Percentiles rank a stretch among this genome's conserved stretches.
These are phyloP conservation scores for Phaeosphaeriaceae sp. DNA, from an alignment of 2,329 filamentous ascomycete species.

Conservation along the genomic window DNA sequence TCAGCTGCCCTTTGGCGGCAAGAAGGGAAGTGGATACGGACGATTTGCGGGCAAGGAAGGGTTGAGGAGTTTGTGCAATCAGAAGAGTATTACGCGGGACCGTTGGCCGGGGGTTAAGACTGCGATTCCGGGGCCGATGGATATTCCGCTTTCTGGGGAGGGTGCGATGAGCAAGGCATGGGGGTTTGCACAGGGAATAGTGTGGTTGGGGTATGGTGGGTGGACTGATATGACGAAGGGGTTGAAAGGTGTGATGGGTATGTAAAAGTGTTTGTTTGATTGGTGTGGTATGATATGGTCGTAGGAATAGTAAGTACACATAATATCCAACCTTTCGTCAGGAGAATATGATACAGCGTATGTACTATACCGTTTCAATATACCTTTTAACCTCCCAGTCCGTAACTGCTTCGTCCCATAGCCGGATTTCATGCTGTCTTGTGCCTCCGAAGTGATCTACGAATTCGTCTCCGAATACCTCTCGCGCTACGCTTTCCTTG, in stretches of 20 bases:
- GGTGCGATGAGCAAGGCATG: conserved; percentile 46
- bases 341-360: conserved; percentile 8
- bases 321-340: not conserved
- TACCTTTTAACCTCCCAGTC: conserved; percentile 76
- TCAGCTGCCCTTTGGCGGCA: conserved; percentile 91
- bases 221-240: conserved; percentile 47
- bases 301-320: not conserved
- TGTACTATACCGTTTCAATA: conserved; percentile 39
- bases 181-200: conserved; percentile 53
- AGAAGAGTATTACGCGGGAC: conserved; percentile 86
- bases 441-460: conserved; percentile 96
- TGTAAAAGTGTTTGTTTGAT: conserved; percentile 20
- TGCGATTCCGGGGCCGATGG: conserved; percentile 77
- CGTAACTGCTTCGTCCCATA: conserved; percentile 96
- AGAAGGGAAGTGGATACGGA: conserved; percentile 87
- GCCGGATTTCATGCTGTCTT: conserved; percentile 83
- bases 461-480: conserved; percentile 93
- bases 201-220: conserved; percentile 57
- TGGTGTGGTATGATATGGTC: not conserved
- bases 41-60: conserved; percentile 93
- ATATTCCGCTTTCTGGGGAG: conserved; percentile 72
- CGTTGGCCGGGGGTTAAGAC: conserved; percentile 69
- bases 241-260: conserved; percentile 47
- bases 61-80: conserved; percentile 80
- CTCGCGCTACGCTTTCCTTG: conserved; percentile 83